A percentile compares a stretch with the other conserved stretches of the same genome.
These are phyloP conservation scores for Saturnispora quitensis DNA, from an alignment of 805 yeast genomes.

Conservation along the genomic window DNA sequence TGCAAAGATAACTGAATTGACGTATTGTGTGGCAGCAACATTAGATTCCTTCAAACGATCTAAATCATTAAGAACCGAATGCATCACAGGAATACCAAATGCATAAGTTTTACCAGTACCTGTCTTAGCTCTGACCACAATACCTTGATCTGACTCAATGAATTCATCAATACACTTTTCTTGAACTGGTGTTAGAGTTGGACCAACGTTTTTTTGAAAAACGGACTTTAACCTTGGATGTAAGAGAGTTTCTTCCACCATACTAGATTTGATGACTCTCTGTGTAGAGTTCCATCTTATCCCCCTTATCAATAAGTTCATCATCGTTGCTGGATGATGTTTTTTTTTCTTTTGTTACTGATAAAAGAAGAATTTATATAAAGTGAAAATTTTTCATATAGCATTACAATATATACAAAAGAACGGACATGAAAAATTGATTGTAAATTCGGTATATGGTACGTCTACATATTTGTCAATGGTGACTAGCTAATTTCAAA, in stretches of 20 bases:
- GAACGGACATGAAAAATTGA: background rate
- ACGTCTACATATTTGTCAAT: no score
- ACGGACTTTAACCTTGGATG: constrained; percentile 21
- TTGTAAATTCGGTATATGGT: no score
- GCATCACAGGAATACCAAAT: constrained; percentile 71
- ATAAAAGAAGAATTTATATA: background rate
- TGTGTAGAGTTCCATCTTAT: constrained; percentile 1
- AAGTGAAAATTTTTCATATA: background rate
- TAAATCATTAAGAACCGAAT: constrained; percentile 32
- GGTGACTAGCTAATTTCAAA: no score
- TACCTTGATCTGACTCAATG: constrained; percentile 42
- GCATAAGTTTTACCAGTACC: constrained; percentile 95
- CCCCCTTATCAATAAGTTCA: background rate
- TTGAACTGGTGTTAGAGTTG: constrained; percentile 61
- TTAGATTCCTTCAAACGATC: constrained; percentile 18
- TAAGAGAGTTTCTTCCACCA: constrained; percentile 22
- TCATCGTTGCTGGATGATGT: background rate
- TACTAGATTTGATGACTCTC: constrained; percentile 10
- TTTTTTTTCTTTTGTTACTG: background rate
- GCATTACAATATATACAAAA: background rate
- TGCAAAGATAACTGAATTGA: constrained; percentile 60
- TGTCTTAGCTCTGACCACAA: constrained; percentile 84
- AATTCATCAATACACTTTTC: constrained; percentile 51
- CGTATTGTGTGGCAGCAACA: constrained; percentile 20
- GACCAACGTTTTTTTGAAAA: constrained; percentile 33